Conservation (phyloP, 331 rosid genomes). For the Malus hybrid region DNA sequence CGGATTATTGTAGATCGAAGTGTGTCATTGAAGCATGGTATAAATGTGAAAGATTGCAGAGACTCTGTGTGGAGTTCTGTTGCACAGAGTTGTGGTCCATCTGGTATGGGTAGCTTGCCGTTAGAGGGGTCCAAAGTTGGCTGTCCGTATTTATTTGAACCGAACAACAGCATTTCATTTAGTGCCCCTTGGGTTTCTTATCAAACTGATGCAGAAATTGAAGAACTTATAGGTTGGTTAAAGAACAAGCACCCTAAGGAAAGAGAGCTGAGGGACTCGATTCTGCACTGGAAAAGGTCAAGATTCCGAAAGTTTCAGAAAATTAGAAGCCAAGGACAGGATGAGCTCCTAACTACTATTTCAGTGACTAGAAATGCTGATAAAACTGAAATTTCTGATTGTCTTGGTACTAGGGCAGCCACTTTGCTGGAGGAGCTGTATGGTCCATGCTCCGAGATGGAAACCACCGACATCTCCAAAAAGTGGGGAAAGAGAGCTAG, state of each 20-base stretch:
- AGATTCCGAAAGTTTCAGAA: conserved; percentile 40
- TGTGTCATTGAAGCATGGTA: conserved; percentile 26
- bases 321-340: conserved; percentile 31
- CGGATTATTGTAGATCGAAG: conserved; percentile 62
- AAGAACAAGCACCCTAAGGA: conserved; percentile 58
- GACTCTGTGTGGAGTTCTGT: conserved; percentile 17
- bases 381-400: conserved; percentile 25
- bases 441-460: conserved; percentile 58
- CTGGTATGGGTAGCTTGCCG: conserved; percentile 20
- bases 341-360: conserved; percentile 28
- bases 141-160: conserved; percentile 28
- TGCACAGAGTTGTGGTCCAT: conserved; percentile 24
- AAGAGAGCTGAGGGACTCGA: conserved; percentile 73
- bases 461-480: conserved; percentile 37
- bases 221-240: conserved; percentile 65
- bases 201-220: conserved; percentile 64
- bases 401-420: conserved; percentile 66
- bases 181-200: conserved; percentile 62
- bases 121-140: conserved; percentile 32
- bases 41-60: conserved; percentile 19
- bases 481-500: conserved; percentile 45
- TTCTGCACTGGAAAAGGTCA: conserved; percentile 57
- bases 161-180: conserved; percentile 18
- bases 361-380: conserved; percentile 33
- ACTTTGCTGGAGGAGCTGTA: conserved; percentile 57